Conservation (phyloP, 805 yeast genomes). For the Ogataea corticis region DNA sequence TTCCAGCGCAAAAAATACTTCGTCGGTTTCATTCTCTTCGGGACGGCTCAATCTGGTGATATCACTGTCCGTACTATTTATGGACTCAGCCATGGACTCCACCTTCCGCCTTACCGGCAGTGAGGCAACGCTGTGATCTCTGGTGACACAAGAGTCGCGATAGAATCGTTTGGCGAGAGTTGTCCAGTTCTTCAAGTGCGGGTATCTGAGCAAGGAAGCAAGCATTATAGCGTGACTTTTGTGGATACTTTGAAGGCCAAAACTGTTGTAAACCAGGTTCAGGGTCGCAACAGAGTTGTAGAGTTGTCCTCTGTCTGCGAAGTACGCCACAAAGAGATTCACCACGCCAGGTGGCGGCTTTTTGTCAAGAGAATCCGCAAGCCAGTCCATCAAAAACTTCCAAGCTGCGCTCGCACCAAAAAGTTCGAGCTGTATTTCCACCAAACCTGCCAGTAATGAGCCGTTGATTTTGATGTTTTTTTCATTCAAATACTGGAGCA, state of each 20-base stretch:
- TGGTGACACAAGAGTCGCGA: conserved; percentile 16
- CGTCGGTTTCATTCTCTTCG: conserved; percentile 13
- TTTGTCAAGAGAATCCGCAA: neutral
- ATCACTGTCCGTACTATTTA: conserved; percentile 11
- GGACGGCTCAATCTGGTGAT: conserved; percentile 7
- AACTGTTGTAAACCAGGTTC: conserved; percentile 15
- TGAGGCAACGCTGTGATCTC: conserved; percentile 6
- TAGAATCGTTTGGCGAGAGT: conserved; percentile 20
- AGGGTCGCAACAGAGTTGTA: conserved; percentile 26
- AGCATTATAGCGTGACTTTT: conserved; percentile 18
- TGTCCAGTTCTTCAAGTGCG: conserved; percentile 22
- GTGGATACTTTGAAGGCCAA: conserved; percentile 13
- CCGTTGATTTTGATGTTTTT: conserved; percentile 3
- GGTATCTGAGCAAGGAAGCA: conserved; percentile 8
- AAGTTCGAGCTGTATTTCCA: conserved; percentile 9
- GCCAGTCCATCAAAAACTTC: conserved; percentile 7
- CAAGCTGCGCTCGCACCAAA: conserved; percentile 18
- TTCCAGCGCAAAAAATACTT: conserved; percentile 11
- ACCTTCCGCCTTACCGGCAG: neutral
- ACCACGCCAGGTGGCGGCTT: conserved; percentile 10
- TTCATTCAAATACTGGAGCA: conserved; percentile 1
- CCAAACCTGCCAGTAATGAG: conserved; percentile 12
- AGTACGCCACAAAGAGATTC: conserved; percentile 18
- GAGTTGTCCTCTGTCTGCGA: conserved; percentile 14
- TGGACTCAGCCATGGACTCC: conserved; percentile 5